Conservation (phyloP, 1,139 yeast species). For the Candida glucosophila region DNA sequence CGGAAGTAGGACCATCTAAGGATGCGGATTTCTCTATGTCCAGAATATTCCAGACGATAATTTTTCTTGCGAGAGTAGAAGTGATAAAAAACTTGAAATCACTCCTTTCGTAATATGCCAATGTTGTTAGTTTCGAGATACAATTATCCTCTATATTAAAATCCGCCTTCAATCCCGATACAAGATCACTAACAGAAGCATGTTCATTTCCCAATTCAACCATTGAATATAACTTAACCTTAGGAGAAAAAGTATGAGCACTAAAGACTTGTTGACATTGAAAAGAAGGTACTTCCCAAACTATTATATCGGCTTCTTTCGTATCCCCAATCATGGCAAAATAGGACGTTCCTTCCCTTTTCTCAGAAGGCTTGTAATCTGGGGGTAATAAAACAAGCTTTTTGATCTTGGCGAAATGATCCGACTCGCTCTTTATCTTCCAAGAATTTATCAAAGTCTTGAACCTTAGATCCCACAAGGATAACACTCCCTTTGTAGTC, state of each 20-base stretch:
- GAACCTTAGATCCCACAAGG: constrained; percentile 79
- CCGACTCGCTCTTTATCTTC: constrained; percentile 32
- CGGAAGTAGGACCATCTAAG: constrained; percentile 5
- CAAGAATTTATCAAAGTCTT: constrained; percentile 52
- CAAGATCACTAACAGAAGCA: constrained; percentile 7
- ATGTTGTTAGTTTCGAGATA: constrained; percentile 8
- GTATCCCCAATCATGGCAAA: constrained; percentile 35
- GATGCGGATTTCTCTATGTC: constrained; percentile 18
- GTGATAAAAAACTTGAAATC: constrained; percentile 12
- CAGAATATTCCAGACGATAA: constrained; percentile 25
- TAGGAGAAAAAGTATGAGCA: constrained; percentile 20
- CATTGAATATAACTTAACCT: constrained; percentile 25
- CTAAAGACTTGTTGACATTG: constrained; percentile 53
- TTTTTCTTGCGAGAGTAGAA: constrained; percentile 19
- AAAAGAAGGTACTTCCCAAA: constrained; percentile 69
- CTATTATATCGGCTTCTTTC: constrained; percentile 47
- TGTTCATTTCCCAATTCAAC: constrained; percentile 12
- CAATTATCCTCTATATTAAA: constrained; percentile 6
- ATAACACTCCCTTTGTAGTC: constrained; percentile 62
- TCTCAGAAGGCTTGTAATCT: constrained; percentile 9
- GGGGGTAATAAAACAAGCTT: constrained; percentile 36
- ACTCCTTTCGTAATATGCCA: constrained; percentile 4
- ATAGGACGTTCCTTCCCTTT: constrained; percentile 3
- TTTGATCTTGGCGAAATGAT: constrained; percentile 28
- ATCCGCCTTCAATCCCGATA: constrained; percentile 10